Evolutionary conservation across 495 filamentous ascomycete species (phyloP), one percentile per base, ranked within the genome.

Genomic region (Hyaloscypha hepaticicola): DNA sequence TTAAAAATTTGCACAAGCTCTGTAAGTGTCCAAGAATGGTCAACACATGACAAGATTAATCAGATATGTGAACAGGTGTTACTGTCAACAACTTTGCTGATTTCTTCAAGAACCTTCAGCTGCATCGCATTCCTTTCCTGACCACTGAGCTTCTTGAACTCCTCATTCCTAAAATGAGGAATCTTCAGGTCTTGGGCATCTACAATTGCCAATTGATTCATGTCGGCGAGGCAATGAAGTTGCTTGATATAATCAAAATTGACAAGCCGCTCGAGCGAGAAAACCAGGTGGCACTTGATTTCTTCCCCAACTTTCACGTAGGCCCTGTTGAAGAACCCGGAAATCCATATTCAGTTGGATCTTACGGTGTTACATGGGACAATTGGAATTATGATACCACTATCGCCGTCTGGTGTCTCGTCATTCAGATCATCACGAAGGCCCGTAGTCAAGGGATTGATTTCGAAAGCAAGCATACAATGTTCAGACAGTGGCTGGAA

Each of bases 181-280:
- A 66, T 22, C 49, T 72, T 5, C 52, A 55, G 25, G 21, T 41
- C 6, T 21, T 72, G 24, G 67, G 70, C 0, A 45, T 72, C 28
- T 70, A 70, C 25, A 65, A 65, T 29, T 72, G 70, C 45, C 64
- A 22, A n/a, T 38, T 72, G 6, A 68, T 72, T 41, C 67, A 72
- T 60, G 24, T 72, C 24, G 70, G 65, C 0, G n/a, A 64, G 16
- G 64, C 64, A 1, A 5, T 70, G 25, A 26, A 52, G 9, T 50
- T 72, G 9, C 38, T 72, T 9, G 45, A 68, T 25, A 61, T 72
- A 31, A 61, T 72, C 38, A 51, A 66, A 31, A 53, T 14, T 16
- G 67, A 67, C 28, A 38, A 45, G 16, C 53, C 59, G 3, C 24
- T 50, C 14, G 61, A 48, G 8, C 65, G 63, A 29, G 55, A 65